Percentiles rank a stretch among this genome's conserved stretches.
phyloP scores from a whole-genome alignment of 768 basidiomycete species.

The Epithele typhae region DNA sequence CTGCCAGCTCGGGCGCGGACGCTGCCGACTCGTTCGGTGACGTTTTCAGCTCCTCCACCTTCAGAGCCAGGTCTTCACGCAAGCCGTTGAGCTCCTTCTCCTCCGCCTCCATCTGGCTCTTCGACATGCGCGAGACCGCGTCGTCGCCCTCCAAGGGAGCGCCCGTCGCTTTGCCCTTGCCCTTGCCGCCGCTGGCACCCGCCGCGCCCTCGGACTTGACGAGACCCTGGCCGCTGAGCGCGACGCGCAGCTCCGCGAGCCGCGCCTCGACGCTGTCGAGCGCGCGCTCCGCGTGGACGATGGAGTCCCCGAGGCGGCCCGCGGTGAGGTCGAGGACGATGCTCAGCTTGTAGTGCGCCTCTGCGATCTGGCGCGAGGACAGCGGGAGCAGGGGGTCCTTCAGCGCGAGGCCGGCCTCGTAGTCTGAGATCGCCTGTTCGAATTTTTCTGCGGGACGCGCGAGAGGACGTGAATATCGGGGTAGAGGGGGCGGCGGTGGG shows the following conservation, averaged over 20 bases:
- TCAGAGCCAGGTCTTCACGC: constrained; percentile 77
- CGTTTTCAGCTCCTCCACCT: constrained; percentile 91
- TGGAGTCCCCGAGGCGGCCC: constrained; percentile 77
- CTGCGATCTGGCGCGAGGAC: constrained; percentile 92
- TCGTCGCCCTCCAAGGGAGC: constrained; percentile 43
- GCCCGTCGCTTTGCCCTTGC: constrained; percentile 67
- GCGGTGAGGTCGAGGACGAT: constrained; percentile 91
- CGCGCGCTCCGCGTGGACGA: constrained; percentile 76
- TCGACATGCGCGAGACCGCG: constrained; percentile 60
- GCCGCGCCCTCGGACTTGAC: constrained; percentile 28
- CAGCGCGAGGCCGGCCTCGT: constrained; percentile 69
- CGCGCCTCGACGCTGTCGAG: constrained; percentile 73
- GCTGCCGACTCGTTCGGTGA: constrained; percentile 57
- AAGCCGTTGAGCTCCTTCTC: constrained; percentile 74
- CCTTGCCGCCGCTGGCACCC: constrained; percentile 44
- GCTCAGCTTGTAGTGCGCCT: constrained; percentile 91
- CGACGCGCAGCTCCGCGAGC: constrained; percentile 53
- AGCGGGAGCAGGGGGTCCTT: constrained; percentile 70
- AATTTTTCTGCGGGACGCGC: constrained; percentile 72
- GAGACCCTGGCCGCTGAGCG: constrained; percentile 32
- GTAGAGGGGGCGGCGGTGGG: no score
- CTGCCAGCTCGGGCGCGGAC: constrained; percentile 68
- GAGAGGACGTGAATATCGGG: not conserved
- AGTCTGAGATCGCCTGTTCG: constrained; percentile 89
- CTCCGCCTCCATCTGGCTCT: constrained; percentile 71